A percentile compares a stretch with the other conserved stretches of the same genome.
These are phyloP conservation scores for Asterochloris erici DNA, from an alignment of 139 green algal genomes.

Conservation along the genomic window DNA sequence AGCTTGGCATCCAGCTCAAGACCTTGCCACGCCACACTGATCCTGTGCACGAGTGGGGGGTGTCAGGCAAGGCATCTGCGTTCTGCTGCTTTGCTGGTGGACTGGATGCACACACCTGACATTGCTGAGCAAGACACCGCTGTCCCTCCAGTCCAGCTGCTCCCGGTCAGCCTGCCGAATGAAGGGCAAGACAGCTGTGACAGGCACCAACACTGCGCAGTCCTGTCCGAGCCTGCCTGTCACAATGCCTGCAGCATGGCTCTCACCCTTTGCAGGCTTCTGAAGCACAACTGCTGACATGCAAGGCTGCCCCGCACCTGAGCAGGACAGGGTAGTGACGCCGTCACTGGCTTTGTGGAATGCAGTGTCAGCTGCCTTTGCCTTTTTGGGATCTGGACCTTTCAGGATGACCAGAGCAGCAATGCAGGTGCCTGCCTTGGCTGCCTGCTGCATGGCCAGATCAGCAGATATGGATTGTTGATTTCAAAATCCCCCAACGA, in stretches of 20 bases:
- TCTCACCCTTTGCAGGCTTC: not conserved
- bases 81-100: not conserved
- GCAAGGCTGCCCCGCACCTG: slow-evolving; percentile 12
- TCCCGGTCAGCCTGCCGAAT: not conserved
- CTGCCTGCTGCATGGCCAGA: not conserved
- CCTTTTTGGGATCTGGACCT: slow-evolving; percentile 29
- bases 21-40: not conserved
- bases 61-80: not conserved
- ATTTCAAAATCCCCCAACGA: not conserved
- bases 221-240: not conserved
- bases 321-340: slow-evolving; percentile 24
- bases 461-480: not conserved
- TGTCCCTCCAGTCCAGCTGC: not conserved
- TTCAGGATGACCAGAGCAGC: slow-evolving; percentile 12
- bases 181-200: not conserved
- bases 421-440: not conserved
- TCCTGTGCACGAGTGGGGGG: not conserved
- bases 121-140: not conserved
- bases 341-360: slow-evolving; percentile 30
- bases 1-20: no score
- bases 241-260: not conserved
- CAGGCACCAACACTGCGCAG: not conserved
- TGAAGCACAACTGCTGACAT: no score
- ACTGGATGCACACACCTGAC: not conserved
- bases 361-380: slow-evolving; percentile 24